Percentiles rank a stretch among this genome's conserved stretches.
Conservation (phyloP, 228 moss, liverwort and hornwort species). For the Sphagnum magellanicum region DNA sequence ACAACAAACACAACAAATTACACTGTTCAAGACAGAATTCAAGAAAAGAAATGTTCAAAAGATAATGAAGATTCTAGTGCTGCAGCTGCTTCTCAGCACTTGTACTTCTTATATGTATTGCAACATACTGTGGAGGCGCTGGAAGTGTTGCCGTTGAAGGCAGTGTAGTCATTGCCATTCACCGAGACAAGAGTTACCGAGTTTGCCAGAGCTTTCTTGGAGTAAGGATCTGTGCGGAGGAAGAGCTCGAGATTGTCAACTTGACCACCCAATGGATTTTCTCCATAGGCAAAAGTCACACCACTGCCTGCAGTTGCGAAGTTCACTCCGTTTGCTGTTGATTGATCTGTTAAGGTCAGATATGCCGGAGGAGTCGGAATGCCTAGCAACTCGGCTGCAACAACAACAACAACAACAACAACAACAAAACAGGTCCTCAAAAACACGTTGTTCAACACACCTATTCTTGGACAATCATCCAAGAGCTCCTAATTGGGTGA, state of each 20-base stretch:
- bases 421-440: too few relatives aligned
- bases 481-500: too few relatives aligned
- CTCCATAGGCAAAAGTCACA: slow-evolving; percentile 1
- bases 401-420: too few relatives aligned
- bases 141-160: neutral
- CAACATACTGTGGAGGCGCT: too few relatives aligned
- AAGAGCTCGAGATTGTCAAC: slow-evolving; percentile 4
- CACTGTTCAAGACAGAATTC: too few relatives aligned
- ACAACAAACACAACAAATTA: too few relatives aligned
- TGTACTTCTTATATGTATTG: neutral
- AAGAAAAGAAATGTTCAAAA: too few relatives aligned
- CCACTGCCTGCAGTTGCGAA: slow-evolving; percentile 3
- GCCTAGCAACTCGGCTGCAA: slow-evolving; percentile 6
- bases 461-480: too few relatives aligned
- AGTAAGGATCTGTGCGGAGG: slow-evolving; percentile 1
- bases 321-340: slow-evolving; percentile 2
- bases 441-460: too few relatives aligned
- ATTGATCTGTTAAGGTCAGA: neutral
- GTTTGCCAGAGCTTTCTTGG: neutral
- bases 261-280: slow-evolving; percentile 1
- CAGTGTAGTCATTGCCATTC: slow-evolving; percentile 2
- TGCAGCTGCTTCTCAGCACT: too few relatives aligned
- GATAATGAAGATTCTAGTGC: too few relatives aligned
- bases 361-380: neutral
- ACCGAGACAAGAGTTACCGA: slow-evolving; percentile 1